A percentile compares a stretch with the other conserved stretches of the same genome.
Conservation (phyloP, 768 basidiomycete genomes). For the Multifurca ochricompacta region DNA sequence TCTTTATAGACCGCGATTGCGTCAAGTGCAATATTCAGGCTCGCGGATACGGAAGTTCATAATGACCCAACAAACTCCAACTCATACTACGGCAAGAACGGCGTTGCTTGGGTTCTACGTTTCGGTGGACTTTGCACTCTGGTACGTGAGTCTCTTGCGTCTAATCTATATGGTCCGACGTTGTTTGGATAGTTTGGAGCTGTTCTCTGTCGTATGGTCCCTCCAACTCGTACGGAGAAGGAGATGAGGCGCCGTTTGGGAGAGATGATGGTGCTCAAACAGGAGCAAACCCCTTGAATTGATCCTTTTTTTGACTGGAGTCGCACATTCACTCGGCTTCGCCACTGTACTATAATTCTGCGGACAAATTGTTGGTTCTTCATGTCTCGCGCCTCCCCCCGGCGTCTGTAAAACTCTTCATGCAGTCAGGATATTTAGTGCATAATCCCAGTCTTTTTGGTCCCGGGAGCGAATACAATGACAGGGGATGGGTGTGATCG, state of each 20-base stretch:
- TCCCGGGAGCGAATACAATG: conserved; percentile 37
- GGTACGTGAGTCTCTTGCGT: conserved; percentile 27
- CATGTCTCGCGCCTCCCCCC: conserved; percentile 8
- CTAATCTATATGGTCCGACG: not conserved
- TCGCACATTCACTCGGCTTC: not conserved
- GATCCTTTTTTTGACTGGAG: not conserved
- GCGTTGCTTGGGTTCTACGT: conserved; percentile 89
- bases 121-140: conserved; percentile 87
- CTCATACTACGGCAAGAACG: conserved; percentile 74
- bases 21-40: conserved; percentile 78
- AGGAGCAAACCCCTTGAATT: conserved; percentile 44
- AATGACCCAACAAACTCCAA: conserved; percentile 38
- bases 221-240: conserved; percentile 86
- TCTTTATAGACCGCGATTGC: conserved; percentile 65
- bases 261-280: conserved; percentile 68
- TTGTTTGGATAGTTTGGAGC: conserved; percentile 49
- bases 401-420: conserved; percentile 1
- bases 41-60: conserved; percentile 57
- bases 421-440: conserved; percentile 38
- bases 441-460: conserved; percentile 47
- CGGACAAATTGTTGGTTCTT: not conserved
- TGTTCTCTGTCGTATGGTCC: conserved; percentile 67
- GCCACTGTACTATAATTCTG: not conserved
- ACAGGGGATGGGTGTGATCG: conserved; percentile 47
- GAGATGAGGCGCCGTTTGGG: conserved; percentile 78